Evolutionary conservation across 176 grass and related monocot genomes (phyloP).

Genomic region (Oryza officinalis): DNA sequence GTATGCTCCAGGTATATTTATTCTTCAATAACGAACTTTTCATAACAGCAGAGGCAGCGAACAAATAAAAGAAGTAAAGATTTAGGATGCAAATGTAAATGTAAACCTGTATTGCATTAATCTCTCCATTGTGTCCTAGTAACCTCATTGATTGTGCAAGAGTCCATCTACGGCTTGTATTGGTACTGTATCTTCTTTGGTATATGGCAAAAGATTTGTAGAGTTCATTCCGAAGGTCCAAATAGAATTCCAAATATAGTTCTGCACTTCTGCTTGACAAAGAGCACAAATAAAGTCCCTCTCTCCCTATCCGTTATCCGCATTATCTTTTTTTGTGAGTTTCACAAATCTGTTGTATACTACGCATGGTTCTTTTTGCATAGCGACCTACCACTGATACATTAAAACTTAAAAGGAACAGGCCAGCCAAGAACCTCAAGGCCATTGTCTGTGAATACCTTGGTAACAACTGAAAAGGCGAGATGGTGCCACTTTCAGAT

Average conservation of each 20-base stretch:
- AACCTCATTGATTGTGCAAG: slow-evolving; percentile 99
- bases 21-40: slow-evolving; percentile 38
- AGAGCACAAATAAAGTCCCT: slow-evolving; percentile 96
- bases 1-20: slow-evolving; percentile 9
- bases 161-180: slow-evolving; percentile 96
- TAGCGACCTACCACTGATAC: slow-evolving; percentile 74
- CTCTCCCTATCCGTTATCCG: slow-evolving; percentile 91
- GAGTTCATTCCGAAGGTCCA: slow-evolving; percentile 82
- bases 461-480: slow-evolving; percentile 66
- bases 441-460: slow-evolving; percentile 83
- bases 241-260: slow-evolving; percentile 95
- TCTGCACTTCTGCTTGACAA: slow-evolving; percentile 61
- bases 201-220: slow-evolving; percentile 98
- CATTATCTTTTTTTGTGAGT: slow-evolving; percentile 81
- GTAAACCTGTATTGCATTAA: slow-evolving; percentile 96
- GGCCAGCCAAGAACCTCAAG: slow-evolving; percentile 96
- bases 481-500: slow-evolving; percentile 42
- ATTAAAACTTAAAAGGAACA: slow-evolving; percentile 82
- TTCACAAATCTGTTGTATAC: slow-evolving; percentile 90
- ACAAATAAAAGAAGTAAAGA: slow-evolving; percentile 11
- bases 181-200: slow-evolving; percentile 97
- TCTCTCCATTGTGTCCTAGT: slow-evolving; percentile 99
- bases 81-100: slow-evolving; percentile 18
- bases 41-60: neutral
- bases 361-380: slow-evolving; percentile 95